Evolutionary conservation across 495 filamentous ascomycete species (phyloP), one percentile per base, ranked within the genome.

Genomic region (Penicillium desertorum): DNA sequence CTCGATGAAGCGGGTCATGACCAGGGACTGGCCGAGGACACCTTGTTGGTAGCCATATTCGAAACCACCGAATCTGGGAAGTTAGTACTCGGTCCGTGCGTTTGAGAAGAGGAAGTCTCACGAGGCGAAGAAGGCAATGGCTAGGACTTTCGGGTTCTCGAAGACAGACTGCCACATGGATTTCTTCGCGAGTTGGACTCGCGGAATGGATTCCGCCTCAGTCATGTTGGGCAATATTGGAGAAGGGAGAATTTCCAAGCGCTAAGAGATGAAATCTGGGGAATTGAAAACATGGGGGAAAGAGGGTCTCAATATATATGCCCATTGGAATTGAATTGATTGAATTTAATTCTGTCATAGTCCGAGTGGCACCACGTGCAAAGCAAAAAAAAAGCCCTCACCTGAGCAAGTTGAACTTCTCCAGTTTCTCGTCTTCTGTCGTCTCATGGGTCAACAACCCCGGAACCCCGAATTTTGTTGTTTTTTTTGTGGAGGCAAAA

Each of bases 41-140:
- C 76, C 76, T 53, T 78, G 76, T 48, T 77, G 74, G 56, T 78
- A 78, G 30, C 76, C 76, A 73, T 77, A 78, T 54, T 76, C 73
- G 50, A 78, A 75, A 29, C 76, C 76, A 53, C 76, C 74, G 39
- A 77, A 70, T 11, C 71, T 75, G 46, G 3, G 7, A 14, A 6
- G 47, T 54, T 39, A 45, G 34, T 45, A 12, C 45, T 19, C n/a
- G 12, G 45, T 8, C 20, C 4, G 9, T 14, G 10, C 11, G 8
- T 6, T 25, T 20, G 3, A 23, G 9, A 7, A 25, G 36, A 5
- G 14, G 22, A 43, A 49, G 27, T 62, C 62, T 52, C 36, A 76
- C 74, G 75, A 78, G 14, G 75, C 75, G 49, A 77, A 76, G 45
- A 77, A 70, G 9, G 75, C 73, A 45, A 78, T 77, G 19, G 75